These are phyloP conservation scores for Metroxylon sagu DNA, from an alignment of 176 grass and related monocot genomes.

Conservation along the genomic window DNA sequence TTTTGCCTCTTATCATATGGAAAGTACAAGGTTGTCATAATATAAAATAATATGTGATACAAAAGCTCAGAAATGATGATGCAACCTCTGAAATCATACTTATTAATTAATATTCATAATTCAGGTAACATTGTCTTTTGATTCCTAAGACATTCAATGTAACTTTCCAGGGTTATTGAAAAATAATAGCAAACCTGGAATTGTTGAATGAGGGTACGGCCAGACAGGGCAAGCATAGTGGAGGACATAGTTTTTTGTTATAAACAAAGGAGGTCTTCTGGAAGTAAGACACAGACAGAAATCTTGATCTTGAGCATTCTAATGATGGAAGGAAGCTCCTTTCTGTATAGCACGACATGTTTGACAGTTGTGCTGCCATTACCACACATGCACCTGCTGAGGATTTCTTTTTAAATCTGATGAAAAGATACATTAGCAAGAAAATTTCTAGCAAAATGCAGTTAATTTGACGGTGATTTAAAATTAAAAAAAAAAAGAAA, in stretches of 20 bases:
- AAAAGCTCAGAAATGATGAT: too few relatives aligned
- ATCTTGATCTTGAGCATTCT: slow-evolving; percentile 1
- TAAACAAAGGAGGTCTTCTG: neutral
- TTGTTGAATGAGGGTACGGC: neutral
- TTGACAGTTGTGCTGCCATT: neutral
- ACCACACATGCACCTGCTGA: neutral
- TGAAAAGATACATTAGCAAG: too few relatives aligned
- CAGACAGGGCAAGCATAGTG: neutral
- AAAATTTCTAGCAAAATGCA: too few relatives aligned
- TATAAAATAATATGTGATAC: too few relatives aligned
- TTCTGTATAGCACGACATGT: slow-evolving; percentile 6
- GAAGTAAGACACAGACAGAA: neutral
- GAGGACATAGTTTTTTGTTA: slow-evolving; percentile 1
- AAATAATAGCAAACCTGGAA: slow-evolving; percentile 6
- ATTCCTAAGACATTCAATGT: neutral
- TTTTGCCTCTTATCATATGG: too few relatives aligned
- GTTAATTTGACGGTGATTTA: too few relatives aligned
- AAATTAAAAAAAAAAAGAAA: too few relatives aligned
- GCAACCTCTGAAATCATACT: too few relatives aligned
- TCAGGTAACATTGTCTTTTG: neutral
- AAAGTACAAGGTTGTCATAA: too few relatives aligned
- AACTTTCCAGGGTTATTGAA: neutral
- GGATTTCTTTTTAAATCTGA: too few relatives aligned
- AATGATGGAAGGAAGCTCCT: neutral
- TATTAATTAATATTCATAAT: neutral